Base-by-base conservation (phyloP, 305 asterid species). In the Solanum hybrid region DNA sequence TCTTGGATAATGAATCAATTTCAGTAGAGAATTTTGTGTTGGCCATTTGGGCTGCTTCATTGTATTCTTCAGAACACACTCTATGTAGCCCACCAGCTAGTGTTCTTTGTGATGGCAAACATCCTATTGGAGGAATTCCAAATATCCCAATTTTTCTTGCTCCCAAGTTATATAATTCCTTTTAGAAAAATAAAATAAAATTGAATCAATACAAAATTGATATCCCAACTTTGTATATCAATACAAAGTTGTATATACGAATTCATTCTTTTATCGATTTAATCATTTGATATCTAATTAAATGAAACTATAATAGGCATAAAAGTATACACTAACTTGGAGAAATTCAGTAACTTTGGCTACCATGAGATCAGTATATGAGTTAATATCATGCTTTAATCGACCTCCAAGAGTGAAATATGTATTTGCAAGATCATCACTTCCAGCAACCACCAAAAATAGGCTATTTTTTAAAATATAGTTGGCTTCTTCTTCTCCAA, bases 391-490 rank as follows among this genome's bases (percentile, higher is more conserved):
- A 2, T 95, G 93, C 22, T 86, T 1, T 5, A 76, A 80, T 3
- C 95, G 92, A 71, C 89, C 6, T 31, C 93, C 94, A 13, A 91
- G 6, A 4, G 96, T 90, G 89, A 92, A 95, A 89, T 97, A 95
- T 51, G 99, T 97, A 86, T 95, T 96, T 29, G 96, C 95, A 20
- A 97, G 89, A 37, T 97, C 99, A 87, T 96, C 94, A 20, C 94
- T 95, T 34, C 98, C 98, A 2, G 96, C 93, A 6, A 95, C 96
- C 69, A 96, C 91, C 13, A 94, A 35, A 84, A 90, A 69, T 5
- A 97, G 0, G 80, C 91, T 87, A 72, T 95, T 92, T 66, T 87
- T 84, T 75, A 95, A 3, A 37, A 94, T 94, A 8, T 90, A 79
- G 20, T 27, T 89, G 3, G 95, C 32, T 5, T 71, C 80, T 88